A percentile compares a stretch with the other conserved stretches of the same genome.
phyloP scores from a whole-genome alignment of 108 stramenopile genomes.

The Schizochytrium sp. region DNA sequence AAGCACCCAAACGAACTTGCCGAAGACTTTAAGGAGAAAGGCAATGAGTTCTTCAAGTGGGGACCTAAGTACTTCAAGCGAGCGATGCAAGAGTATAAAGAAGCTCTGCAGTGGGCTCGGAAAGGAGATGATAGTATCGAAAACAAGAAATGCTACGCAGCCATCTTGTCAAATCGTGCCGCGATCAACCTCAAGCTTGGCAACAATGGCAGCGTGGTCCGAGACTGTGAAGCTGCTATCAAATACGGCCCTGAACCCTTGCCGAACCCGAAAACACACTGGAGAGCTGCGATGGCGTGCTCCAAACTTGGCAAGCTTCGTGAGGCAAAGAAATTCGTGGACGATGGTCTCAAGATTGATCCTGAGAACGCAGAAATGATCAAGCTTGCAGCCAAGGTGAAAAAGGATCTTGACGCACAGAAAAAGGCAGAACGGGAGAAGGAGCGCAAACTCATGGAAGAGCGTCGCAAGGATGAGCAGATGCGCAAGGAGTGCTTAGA shows the following conservation, averaged over 20 bases:
- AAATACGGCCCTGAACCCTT: constrained; percentile 31
- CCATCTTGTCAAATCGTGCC: constrained; percentile 47
- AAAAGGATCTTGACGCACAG: not conserved
- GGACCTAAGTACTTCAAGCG: constrained; percentile 55
- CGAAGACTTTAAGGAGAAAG: constrained; percentile 44
- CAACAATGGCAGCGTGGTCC: constrained; percentile 53
- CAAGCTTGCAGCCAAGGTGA: not conserved
- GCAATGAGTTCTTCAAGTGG: constrained; percentile 58
- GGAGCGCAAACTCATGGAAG: constrained; percentile 19
- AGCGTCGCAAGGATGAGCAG: constrained; percentile 50
- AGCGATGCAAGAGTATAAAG: constrained; percentile 43
- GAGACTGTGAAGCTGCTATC: constrained; percentile 42
- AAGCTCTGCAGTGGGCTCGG: constrained; percentile 52
- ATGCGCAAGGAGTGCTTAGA: constrained; percentile 50
- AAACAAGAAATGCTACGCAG: constrained; percentile 51
- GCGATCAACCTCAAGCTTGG: constrained; percentile 56
- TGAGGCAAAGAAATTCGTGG: constrained; percentile 14
- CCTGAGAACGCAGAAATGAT: not conserved
- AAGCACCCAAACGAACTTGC: constrained; percentile 53
- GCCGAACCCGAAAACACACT: constrained; percentile 18
- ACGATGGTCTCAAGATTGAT: constrained; percentile 22
- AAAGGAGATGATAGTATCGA: constrained; percentile 44
- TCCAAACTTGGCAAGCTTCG: not conserved
- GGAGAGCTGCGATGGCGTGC: constrained; percentile 17
- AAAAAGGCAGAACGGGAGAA: constrained; percentile 24